These are phyloP conservation scores for Sugiyamaella boreocaroliniensis DNA, from an alignment of 805 yeast genomes.

Conservation along the genomic window DNA sequence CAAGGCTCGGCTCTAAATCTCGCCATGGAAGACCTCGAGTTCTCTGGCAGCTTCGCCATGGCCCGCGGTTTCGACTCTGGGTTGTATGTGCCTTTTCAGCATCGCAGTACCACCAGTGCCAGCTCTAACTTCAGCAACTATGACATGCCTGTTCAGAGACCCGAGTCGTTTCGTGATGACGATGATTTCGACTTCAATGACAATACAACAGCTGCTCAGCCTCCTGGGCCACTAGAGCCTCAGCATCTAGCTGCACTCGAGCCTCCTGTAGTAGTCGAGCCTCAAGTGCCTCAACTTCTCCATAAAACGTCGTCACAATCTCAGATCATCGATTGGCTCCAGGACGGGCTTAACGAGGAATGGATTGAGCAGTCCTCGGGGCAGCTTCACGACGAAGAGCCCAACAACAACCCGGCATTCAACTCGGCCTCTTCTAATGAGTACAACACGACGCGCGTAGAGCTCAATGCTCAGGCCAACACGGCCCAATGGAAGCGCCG, in stretches of 20 bases:
- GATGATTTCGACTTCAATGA: too few relatives aligned
- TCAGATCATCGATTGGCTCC: conserved; percentile 1
- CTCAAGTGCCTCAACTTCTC: too few relatives aligned
- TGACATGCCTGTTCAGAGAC: too few relatives aligned
- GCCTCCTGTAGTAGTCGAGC: too few relatives aligned
- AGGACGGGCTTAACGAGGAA: conserved; percentile 7
- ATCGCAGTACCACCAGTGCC: neutral
- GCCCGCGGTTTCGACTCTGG: neutral
- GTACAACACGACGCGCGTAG: conserved; percentile 3
- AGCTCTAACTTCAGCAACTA: too few relatives aligned
- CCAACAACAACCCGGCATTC: too few relatives aligned
- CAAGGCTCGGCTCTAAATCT: neutral
- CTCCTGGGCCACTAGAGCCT: too few relatives aligned
- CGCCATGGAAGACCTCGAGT: neutral
- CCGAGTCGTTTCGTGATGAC: too few relatives aligned
- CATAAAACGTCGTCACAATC: too few relatives aligned
- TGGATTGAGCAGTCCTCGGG: conserved; percentile 2
- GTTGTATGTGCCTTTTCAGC: neutral
- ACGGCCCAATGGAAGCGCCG: conserved; percentile 15
- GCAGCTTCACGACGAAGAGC: neutral
- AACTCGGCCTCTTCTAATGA: neutral
- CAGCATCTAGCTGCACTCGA: too few relatives aligned
- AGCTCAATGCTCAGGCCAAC: neutral
- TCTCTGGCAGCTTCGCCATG: neutral
- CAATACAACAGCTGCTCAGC: too few relatives aligned